Evolutionary conservation across 176 grass and related monocot genomes (phyloP).

Genomic region (Ensete ventricosum): DNA sequence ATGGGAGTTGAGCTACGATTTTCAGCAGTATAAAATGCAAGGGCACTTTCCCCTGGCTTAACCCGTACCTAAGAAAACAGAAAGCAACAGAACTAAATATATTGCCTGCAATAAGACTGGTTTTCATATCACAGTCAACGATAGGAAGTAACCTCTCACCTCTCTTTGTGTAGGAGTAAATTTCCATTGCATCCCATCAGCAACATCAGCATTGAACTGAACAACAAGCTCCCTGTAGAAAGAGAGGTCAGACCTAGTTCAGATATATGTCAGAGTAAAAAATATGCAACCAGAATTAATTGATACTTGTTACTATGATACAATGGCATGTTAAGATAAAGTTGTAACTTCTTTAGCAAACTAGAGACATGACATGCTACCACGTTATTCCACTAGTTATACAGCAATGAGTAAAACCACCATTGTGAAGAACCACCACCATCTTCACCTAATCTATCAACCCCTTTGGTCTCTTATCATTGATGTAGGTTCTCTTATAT

Average conservation of each 20-base stretch:
- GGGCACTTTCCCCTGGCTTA: constrained; percentile 97
- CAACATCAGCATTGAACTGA: constrained; percentile 98
- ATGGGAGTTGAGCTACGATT: constrained; percentile 74
- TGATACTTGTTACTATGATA: neutral
- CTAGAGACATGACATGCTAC: neutral
- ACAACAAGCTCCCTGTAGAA: constrained; percentile 71
- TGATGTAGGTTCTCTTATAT: neutral
- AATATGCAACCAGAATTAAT: too few relatives aligned
- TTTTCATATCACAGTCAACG: neutral
- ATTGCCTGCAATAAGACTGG: neutral
- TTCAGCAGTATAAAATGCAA: constrained; percentile 97
- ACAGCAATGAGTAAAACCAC: neutral
- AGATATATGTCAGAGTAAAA: too few relatives aligned
- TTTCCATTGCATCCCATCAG: constrained; percentile 97
- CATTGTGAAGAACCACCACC: neutral
- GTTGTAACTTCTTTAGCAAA: neutral
- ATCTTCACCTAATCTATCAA: neutral
- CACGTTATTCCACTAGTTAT: neutral
- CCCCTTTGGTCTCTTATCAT: neutral
- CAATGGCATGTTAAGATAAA: neutral
- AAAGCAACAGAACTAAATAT: neutral
- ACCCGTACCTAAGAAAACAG: constrained; percentile 55
- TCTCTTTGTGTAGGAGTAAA: constrained; percentile 96
- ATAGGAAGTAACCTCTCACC: constrained; percentile 19
- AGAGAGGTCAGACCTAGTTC: constrained; percentile 15